Evolutionary conservation across 2,329 filamentous ascomycete species (phyloP).

Genomic region (Beauveria australis): DNA sequence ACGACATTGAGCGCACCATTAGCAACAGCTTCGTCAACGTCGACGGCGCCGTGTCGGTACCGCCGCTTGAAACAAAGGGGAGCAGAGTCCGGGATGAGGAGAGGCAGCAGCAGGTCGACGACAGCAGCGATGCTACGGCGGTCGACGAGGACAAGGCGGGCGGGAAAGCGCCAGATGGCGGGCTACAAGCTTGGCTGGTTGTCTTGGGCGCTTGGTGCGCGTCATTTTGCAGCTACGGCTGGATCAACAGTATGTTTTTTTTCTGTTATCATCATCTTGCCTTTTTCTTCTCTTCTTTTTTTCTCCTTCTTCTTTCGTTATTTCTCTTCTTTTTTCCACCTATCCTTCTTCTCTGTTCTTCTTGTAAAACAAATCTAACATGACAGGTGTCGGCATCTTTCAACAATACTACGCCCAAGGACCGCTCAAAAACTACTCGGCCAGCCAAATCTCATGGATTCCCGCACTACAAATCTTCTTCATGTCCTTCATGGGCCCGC

Average conservation of each 20-base stretch:
- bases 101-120: neutral
- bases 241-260: slow-evolving; percentile 21
- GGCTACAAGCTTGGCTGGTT: slow-evolving; percentile 19
- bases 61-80: neutral
- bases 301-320: neutral
- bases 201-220: slow-evolving; percentile 26
- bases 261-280: neutral
- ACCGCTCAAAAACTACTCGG: slow-evolving; percentile 35
- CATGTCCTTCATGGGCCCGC: slow-evolving; percentile 39
- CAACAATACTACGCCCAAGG: slow-evolving; percentile 44
- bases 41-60: slow-evolving; percentile 6
- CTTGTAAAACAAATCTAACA: neutral
- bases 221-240: slow-evolving; percentile 26
- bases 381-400: slow-evolving; percentile 34
- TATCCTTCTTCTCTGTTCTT: neutral
- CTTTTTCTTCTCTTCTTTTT: no score
- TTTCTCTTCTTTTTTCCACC: neutral
- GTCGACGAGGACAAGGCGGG: neutral
- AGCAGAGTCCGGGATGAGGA: neutral
- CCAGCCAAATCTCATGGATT: slow-evolving; percentile 48
- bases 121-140: slow-evolving; percentile 7
- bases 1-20: neutral
- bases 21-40: slow-evolving; percentile 6
- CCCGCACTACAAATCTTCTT: slow-evolving; percentile 43
- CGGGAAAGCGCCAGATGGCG: slow-evolving; percentile 5